phyloP scores from a whole-genome alignment of 208 protist species.

The Leishmania aethiopica region DNA sequence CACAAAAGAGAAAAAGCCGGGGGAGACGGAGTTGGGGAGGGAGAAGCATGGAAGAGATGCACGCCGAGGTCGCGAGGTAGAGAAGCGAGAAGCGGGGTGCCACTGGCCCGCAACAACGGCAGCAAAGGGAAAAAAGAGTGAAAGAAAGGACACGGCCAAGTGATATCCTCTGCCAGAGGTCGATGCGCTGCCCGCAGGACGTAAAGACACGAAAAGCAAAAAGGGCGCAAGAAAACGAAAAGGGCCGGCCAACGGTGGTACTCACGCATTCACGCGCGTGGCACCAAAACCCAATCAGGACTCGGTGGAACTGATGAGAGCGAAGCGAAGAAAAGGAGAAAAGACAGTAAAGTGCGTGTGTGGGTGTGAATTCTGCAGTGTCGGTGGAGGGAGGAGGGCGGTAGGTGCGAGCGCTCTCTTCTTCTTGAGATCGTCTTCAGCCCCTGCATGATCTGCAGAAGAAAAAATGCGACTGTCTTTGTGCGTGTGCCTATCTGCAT shows the following conservation, averaged over 20 bases:
- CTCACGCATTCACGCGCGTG: not conserved
- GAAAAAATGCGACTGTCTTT: not conserved
- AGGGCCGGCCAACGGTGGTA: not conserved
- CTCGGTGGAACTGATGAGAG: not conserved
- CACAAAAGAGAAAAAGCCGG: not conserved
- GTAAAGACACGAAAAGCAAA: not conserved
- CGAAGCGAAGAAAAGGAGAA: not conserved
- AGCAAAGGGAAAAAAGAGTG: not conserved
- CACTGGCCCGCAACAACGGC: not conserved
- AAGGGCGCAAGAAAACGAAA: not conserved
- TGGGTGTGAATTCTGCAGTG: slow-evolving; percentile 1
- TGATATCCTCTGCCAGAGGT: not conserved
- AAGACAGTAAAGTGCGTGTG: not conserved
- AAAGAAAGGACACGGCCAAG: not conserved
- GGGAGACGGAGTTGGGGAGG: not conserved
- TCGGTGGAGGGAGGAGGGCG: not conserved
- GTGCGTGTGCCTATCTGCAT: not conserved
- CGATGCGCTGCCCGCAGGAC: not conserved
- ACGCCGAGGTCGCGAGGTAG: not conserved
- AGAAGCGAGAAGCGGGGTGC: not conserved
- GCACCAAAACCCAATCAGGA: not conserved
- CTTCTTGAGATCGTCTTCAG: not conserved
- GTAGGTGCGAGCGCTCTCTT: not conserved
- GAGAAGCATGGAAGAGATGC: not conserved
- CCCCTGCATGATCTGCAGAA: not conserved